Percentiles rank a stretch among this genome's conserved stretches.
These are phyloP conservation scores for Dictyostelium brefeldianum DNA, from an alignment of 78 protist genomes.

Conservation along the genomic window DNA sequence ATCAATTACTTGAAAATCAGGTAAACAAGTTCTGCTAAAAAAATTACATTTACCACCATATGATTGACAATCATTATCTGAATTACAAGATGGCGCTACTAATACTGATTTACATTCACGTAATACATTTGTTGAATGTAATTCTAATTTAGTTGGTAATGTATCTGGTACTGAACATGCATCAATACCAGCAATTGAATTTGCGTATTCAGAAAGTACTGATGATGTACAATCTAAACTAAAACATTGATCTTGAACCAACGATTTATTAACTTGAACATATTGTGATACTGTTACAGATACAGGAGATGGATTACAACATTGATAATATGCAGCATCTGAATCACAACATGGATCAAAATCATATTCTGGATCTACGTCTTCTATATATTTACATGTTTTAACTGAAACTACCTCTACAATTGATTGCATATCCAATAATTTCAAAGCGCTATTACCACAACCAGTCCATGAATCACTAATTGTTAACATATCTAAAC, in stretches of 20 bases:
- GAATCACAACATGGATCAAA: not conserved
- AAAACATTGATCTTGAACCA: constrained; percentile 1
- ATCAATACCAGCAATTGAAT: not conserved
- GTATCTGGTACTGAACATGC: not conserved
- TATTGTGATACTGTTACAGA: not conserved
- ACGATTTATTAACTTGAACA: not conserved
- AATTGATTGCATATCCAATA: not conserved
- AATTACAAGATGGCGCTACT: not conserved
- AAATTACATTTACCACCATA: constrained; percentile 10
- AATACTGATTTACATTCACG: not conserved
- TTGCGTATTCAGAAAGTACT: not conserved
- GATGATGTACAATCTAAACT: not conserved
- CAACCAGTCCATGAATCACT: constrained; percentile 14
- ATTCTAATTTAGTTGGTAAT: not conserved
- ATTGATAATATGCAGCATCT: not conserved
- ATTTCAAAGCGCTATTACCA: not conserved
- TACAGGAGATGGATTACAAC: not conserved
- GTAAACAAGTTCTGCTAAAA: constrained; percentile 1
- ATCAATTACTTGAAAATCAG: not conserved
- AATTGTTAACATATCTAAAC: not conserved
- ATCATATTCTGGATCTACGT: not conserved
- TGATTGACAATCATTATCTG: not conserved
- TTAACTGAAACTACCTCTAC: not conserved
- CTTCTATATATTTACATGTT: not conserved
- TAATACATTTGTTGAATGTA: not conserved